These are phyloP conservation scores for Brassica incana DNA, from an alignment of 345 rosid species.

Conservation along the genomic window DNA sequence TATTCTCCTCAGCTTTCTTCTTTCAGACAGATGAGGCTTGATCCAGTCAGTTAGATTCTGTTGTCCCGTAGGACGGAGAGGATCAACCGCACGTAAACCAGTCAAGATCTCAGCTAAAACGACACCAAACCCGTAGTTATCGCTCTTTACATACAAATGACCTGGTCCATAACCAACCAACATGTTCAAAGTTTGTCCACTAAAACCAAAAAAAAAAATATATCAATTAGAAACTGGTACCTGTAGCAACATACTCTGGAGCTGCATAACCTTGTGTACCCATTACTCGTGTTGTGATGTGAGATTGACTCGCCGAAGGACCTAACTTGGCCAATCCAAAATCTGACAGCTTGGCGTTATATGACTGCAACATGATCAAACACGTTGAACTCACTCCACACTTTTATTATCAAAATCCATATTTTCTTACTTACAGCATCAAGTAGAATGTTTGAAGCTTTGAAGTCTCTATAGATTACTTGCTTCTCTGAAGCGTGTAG, in stretches of 20 bases:
- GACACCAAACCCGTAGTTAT: conserved; percentile 90
- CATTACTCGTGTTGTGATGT: conserved; percentile 91
- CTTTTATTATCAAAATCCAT: conserved; percentile 6
- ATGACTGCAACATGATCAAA: conserved; percentile 55
- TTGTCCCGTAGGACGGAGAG: conserved; percentile 66
- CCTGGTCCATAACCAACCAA: conserved; percentile 57
- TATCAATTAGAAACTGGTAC: conserved; percentile 32
- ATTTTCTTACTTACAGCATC: conserved; percentile 59
- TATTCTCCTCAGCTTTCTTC: conserved; percentile 61
- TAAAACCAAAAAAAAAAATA: conserved; percentile 3
- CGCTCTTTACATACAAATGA: conserved; percentile 93
- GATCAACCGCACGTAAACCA: conserved; percentile 74
- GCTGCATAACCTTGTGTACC: conserved; percentile 97
- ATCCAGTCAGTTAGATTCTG: conserved; percentile 79
- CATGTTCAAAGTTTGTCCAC: conserved; percentile 6
- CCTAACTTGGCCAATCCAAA: conserved; percentile 94
- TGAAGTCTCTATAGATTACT: conserved; percentile 90
- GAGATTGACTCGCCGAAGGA: conserved; percentile 96
- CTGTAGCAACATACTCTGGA: conserved; percentile 96
- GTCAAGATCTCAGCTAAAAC: conserved; percentile 90
- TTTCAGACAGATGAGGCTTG: conserved; percentile 68
- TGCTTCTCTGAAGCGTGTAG: conserved; percentile 81
- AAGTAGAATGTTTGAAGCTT: conserved; percentile 87
- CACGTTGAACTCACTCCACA: not conserved
- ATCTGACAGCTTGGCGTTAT: conserved; percentile 86